Evolutionary conservation across 495 filamentous ascomycete genomes (phyloP).

Genomic region (Aspergillus hancockii): DNA sequence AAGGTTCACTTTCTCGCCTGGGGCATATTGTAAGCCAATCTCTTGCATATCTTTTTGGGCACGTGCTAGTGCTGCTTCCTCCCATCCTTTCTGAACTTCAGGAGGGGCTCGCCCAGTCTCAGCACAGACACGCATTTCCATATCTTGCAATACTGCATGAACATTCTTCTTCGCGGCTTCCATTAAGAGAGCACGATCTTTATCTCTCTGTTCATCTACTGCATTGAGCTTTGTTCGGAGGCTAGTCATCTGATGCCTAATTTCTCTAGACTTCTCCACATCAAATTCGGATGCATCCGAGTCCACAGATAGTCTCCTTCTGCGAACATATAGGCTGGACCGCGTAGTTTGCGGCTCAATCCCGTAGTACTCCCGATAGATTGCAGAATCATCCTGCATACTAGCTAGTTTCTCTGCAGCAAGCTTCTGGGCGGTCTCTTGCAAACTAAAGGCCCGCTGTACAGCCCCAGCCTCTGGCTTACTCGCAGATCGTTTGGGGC

Average conservation of each 20-base stretch:
- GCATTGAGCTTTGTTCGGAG: conserved; percentile 67
- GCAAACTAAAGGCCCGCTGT: conserved; percentile 61
- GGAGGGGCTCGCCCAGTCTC: conserved; percentile 77
- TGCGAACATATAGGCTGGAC: conserved; percentile 58
- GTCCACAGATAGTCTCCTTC: conserved; percentile 70
- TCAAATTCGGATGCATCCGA: conserved; percentile 63
- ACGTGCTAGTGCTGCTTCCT: conserved; percentile 66
- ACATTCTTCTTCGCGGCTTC: conserved; percentile 84
- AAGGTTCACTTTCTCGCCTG: conserved; percentile 70
- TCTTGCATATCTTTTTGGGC: conserved; percentile 64
- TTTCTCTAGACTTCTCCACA: conserved; percentile 65
- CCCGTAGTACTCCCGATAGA: conserved; percentile 75
- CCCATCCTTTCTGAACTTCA: conserved; percentile 72
- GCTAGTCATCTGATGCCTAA: conserved; percentile 76
- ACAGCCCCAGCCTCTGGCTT: conserved; percentile 31
- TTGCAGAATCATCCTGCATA: conserved; percentile 69
- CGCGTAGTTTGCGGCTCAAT: conserved; percentile 47
- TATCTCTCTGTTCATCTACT: conserved; percentile 73
- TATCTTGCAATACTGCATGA: conserved; percentile 67
- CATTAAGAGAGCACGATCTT: conserved; percentile 73
- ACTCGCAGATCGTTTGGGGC: conserved; percentile 36
- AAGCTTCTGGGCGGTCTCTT: conserved; percentile 82
- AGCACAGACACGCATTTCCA: conserved; percentile 76
- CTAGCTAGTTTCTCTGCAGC: conserved; percentile 80
- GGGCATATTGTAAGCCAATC: conserved; percentile 54